Evolutionary conservation across 768 basidiomycete genomes (phyloP), one percentile per base, ranked within the genome.

Genomic region (Lactarius sanguifluus): DNA sequence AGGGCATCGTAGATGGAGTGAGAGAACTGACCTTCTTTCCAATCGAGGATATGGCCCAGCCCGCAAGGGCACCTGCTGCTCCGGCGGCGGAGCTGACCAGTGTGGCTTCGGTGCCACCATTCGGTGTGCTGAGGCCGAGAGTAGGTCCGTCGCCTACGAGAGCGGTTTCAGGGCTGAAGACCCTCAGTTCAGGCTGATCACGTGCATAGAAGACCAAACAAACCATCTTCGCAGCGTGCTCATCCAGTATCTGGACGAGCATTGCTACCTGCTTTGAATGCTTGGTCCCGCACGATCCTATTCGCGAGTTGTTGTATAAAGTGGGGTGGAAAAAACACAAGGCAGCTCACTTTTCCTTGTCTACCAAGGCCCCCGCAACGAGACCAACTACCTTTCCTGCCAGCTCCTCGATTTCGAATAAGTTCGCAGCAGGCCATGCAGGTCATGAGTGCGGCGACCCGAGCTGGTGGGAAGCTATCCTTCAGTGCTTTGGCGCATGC

Each of bases 371-470:
- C 58, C 86, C 87, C 2, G 90, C 81, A 76, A 98, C 85, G 69
- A 85, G 89, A 0, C 96, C 95, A 23, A 99, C 86, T 1, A 98
- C 96, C 73, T 90, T 95, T 3, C 82, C 84, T 0, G 96, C 96
- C 28, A 98, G 74, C 63, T 98, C 97, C 62, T 97, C 92, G 16
- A 84, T 75, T 60, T 92, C 94, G 70, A 91, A 98, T 68, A 90
- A 90, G 43, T 97, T 95, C 28, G 89, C 85, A n/a, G 0, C 93
- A 94, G 5, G 96, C 95, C 88, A 94, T 97, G 70, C 98, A 88
- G 25, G 94, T 92, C 93, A 95, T 95, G 41, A 98, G 75, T 0
- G 94, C 96, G 0, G 97, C 96, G 1, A 96, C 93, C 47, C 97
- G 82, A 4, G 94, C 89, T 75, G 96, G 96, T 0, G 96, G 88